Percentiles rank a stretch among this genome's conserved stretches.
Evolutionary conservation across 2,329 filamentous ascomycete genomes (phyloP).

Genomic region (Arthrobotrys sphaeroides): DNA sequence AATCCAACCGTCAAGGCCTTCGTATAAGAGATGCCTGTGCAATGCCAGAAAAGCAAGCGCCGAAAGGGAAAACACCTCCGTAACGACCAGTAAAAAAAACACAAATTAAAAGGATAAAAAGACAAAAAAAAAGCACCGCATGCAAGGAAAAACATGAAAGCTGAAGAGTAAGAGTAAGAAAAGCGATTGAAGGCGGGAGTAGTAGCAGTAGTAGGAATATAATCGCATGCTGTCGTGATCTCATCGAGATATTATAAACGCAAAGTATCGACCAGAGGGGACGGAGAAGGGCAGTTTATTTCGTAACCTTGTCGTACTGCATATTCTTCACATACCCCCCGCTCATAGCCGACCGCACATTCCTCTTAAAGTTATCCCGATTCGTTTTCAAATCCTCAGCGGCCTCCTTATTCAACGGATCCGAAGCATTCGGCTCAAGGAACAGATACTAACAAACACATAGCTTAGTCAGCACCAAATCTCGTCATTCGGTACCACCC

Average conservation of each 20-base stretch:
- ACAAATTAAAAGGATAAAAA: slow-evolving; percentile 30
- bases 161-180: slow-evolving; percentile 42
- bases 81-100: slow-evolving; percentile 53
- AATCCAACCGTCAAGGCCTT: too few species aligned
- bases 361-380: slow-evolving; percentile 87
- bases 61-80: slow-evolving; percentile 41
- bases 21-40: too few species aligned
- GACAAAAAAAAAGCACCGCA: slow-evolving; percentile 7
- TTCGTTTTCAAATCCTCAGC: slow-evolving; percentile 89
- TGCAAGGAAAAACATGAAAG: slow-evolving; percentile 54
- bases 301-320: slow-evolving; percentile 80
- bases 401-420: slow-evolving; percentile 98
- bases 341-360: slow-evolving; percentile 83
- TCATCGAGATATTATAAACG: slow-evolving; percentile 27
- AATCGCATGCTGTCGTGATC: slow-evolving; percentile 51
- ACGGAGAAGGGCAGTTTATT: slow-evolving; percentile 63
- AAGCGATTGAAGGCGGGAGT: too few species aligned
- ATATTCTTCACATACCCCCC: slow-evolving; percentile 79
- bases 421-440: slow-evolving; percentile 94
- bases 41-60: slow-evolving; percentile 54
- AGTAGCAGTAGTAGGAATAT: too few species aligned
- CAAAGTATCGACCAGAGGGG: background rate
- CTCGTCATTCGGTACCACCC: background rate
- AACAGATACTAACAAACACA: slow-evolving; percentile 78
- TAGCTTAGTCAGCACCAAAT: slow-evolving; percentile 39